Base-by-base conservation (phyloP, 345 rosid genomes). In the Gossypium longicalyx region DNA sequence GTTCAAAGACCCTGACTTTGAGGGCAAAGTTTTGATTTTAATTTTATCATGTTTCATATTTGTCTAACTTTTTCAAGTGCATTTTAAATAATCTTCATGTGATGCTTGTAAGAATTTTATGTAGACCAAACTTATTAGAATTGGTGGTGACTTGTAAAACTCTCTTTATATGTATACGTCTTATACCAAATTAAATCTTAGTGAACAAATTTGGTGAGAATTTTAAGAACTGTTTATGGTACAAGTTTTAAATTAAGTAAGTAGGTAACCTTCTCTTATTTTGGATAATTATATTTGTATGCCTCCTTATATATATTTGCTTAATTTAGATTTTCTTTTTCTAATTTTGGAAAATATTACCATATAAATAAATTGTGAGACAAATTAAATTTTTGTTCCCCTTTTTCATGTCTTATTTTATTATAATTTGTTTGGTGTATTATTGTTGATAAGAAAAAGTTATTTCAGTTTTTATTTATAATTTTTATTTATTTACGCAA, bases 351-450 rank as follows among this genome's bases (percentile, higher is more conserved):
- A 34, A 34, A 34, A 34, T 34, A 34, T 34, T 34, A 34, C 7
- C 41, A 34, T 5, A 34, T 34, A 5, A 4, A 34, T 34, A 5
- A 34, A 34, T 34, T 34, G 1, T 5, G 7, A 34, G 41, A 34
- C 1, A 5, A 5, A 34, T 34, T 34, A 5, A 34, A 5, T 34
- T 34, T 29, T 12, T 29, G 3, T 22, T 10, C 1, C 16, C 12
- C 0, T 3, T 11, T 60, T 60, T 3, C 0, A 9, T 25, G 3
- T 12, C 41, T 12, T 64, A 23, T 64, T 41, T 64, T 64, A 2
- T 64, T 64, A 34, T n/a, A 41, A 17, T 64, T 64, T 41, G 69
- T 64, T 64, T 64, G 69, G 20, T 67, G 47, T 22, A 6, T 47
- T 67, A 12, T 22, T 17, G 68, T 64, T 38, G 48, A 63, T 22